Conservation (phyloP, 768 basidiomycete species). For the Chalciporus chontae region DNA sequence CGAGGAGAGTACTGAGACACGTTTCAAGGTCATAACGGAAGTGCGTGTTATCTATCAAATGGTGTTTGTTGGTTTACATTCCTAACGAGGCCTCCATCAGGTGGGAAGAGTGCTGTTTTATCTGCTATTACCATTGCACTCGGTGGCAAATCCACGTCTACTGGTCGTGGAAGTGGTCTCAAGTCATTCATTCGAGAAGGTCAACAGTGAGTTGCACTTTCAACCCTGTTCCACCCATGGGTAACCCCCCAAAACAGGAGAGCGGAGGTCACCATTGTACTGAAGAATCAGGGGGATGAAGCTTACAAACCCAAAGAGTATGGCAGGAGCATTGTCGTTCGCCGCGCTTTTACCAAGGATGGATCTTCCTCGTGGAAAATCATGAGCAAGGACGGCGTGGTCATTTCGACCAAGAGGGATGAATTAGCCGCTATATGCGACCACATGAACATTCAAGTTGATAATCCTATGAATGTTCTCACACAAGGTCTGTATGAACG, state of each 20-base stretch:
- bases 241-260: slow-evolving; percentile 10
- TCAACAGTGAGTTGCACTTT: slow-evolving; percentile 49
- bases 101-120: slow-evolving; percentile 92
- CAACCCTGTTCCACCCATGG: not conserved
- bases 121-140: slow-evolving; percentile 91
- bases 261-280: slow-evolving; percentile 70
- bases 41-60: slow-evolving; percentile 44
- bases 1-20: slow-evolving; percentile 1
- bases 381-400: slow-evolving; percentile 58
- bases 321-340: slow-evolving; percentile 80
- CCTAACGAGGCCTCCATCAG: slow-evolving; percentile 37
- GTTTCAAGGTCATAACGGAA: slow-evolving; percentile 81
- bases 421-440: slow-evolving; percentile 88
- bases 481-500: slow-evolving; percentile 59
- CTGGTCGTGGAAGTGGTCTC: slow-evolving; percentile 82
- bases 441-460: slow-evolving; percentile 95
- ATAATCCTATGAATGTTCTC: slow-evolving; percentile 93
- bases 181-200: slow-evolving; percentile 87
- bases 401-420: slow-evolving; percentile 73
- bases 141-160: slow-evolving; percentile 89
- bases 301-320: slow-evolving; percentile 85
- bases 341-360: slow-evolving; percentile 74
- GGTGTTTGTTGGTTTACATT: not conserved
- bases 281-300: slow-evolving; percentile 91
- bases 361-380: slow-evolving; percentile 83